phyloP scores from a whole-genome alignment of 495 filamentous ascomycete species.

The Podospora anserina region DNA sequence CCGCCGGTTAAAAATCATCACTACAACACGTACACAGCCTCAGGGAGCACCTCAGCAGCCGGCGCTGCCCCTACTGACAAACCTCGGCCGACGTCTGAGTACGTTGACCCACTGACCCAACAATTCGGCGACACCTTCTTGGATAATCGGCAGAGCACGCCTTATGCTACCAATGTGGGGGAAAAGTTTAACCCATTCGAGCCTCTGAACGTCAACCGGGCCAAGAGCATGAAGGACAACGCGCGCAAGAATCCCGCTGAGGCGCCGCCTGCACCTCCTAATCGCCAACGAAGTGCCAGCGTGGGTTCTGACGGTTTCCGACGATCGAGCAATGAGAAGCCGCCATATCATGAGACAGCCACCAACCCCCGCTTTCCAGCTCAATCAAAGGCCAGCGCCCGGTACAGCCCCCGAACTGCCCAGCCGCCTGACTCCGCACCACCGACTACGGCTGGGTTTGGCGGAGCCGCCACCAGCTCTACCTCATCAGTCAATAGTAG shows the following conservation, averaged over 20 bases:
- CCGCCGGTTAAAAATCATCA: constrained; percentile 45
- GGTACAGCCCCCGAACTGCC: constrained; percentile 27
- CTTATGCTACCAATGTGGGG: constrained; percentile 65
- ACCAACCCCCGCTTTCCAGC: constrained; percentile 14
- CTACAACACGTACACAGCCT: constrained; percentile 32
- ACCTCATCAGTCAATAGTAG: constrained; percentile 22
- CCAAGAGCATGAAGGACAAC: constrained; percentile 38
- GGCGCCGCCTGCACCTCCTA: constrained; percentile 14
- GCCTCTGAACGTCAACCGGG: constrained; percentile 35
- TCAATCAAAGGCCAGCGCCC: constrained; percentile 28
- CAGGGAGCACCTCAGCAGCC: constrained; percentile 27
- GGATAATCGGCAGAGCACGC: constrained; percentile 59
- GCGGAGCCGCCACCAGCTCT: constrained; percentile 11
- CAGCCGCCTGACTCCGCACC: constrained; percentile 19
- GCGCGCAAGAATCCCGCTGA: constrained; percentile 16
- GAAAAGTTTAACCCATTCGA: constrained; percentile 63
- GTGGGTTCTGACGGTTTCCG: constrained; percentile 25
- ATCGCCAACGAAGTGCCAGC: constrained; percentile 34
- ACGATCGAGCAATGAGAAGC: constrained; percentile 19
- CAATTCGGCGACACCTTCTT: constrained; percentile 43
- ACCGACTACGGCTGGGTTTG: constrained; percentile 1
- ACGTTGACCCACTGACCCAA: constrained; percentile 40
- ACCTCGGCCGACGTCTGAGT: constrained; percentile 21
- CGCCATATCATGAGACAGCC: constrained; percentile 5
- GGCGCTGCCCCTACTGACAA: constrained; percentile 36